Base-by-base conservation (phyloP, 2,329 filamentous ascomycete species). In the Rhinocladiella similis region DNA sequence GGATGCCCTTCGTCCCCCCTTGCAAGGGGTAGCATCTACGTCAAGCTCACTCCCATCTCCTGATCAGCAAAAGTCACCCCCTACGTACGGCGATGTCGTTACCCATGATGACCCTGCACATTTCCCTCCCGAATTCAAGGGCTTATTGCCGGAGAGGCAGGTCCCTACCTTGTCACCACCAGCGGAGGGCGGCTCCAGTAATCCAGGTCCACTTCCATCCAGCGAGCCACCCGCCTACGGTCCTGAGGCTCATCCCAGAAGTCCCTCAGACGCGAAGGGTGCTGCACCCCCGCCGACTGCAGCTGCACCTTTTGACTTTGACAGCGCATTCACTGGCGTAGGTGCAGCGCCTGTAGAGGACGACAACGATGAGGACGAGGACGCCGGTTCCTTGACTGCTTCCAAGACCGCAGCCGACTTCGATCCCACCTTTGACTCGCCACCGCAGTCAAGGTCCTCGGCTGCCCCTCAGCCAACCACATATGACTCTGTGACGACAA, bases 351-450 rank as follows among this genome's bases (percentile, higher is more conserved):
- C 75, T 1, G 75, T 75, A 2, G 72, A 72, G 54, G 75, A 77
- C 59, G 72, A 71, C 4, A 74, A 75, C 27, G 67, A 68, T 38
- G 66, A 67, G 35, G 66, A 67, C 22, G 72, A 76, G 19, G 69
- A 72, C 20, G 85, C 82, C 1, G 90, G 92, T 56, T 89, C 93
- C 56, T 64, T 67, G 19, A 61, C 65, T 6, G 65, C 68, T 19
- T 73, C 72, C 53, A 50, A 60, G 36, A 68, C 68, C 45, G 60
- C 68, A 10, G 62, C 67, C 1, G 73, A 76, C 49, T 78, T 78
- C 58, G 75, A 78, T 57, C 76, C 77, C 49, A 73, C 74, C 2
- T 78, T 78, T 57, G 75, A 77, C 51, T 70, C 72, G 5, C 73
- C 75, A 22, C 65, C 70, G 12, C 68, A 69, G 13, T 66, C 64